Evolutionary conservation across 2,329 filamentous ascomycete genomes (phyloP), one percentile per base, ranked within the genome.

Genomic region (Beauveria brongniartii): DNA sequence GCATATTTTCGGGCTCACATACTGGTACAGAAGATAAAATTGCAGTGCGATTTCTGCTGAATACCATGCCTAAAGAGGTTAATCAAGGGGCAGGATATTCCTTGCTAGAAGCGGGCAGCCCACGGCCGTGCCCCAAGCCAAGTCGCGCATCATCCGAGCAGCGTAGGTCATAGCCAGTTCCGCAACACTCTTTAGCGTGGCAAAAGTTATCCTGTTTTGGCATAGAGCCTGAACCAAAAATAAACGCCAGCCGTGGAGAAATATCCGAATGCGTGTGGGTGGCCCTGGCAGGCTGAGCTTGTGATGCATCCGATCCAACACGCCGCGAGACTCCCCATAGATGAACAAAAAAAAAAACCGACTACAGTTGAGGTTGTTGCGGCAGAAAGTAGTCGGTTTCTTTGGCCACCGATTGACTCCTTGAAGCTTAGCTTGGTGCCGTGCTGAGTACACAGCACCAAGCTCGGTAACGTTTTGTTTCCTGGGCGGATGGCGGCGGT

Each of bases 61-160:
- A 12, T 47, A 50, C 44, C 41, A 56, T 47, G 28, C 41, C 41
- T 26, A 50, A 57, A 50, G 20, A 41, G 44, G 55, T 50, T 50
- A 50, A 41, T 50, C 44, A 48, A 48, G 44, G 55, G 55, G 46
- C n/a, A 46, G 6, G 8, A 26, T 28, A 12, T 46, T 40, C 55
- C 43, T 28, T 50, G 54, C 5, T 47, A 24, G 3, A 12, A 47
- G 22, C 41, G 28, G 22, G 54, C 28, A 47, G 26, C 22, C 54
- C 5, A 48, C 41, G 54, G 54, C 54, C 54, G 43, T 56, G 54
- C 55, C 41, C 55, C 8, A 5, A 34, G 55, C 30, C 44, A 57
- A 28, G 55, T 10, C 44, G 44, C 26, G 54, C 40, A 34, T 44
- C 54, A 48, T 57, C 55, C 55, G 55, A 57, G 55, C 55, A 57